These are phyloP conservation scores for Aspergillus bertholletiae DNA, from an alignment of 495 filamentous ascomycete species.

Conservation along the genomic window DNA sequence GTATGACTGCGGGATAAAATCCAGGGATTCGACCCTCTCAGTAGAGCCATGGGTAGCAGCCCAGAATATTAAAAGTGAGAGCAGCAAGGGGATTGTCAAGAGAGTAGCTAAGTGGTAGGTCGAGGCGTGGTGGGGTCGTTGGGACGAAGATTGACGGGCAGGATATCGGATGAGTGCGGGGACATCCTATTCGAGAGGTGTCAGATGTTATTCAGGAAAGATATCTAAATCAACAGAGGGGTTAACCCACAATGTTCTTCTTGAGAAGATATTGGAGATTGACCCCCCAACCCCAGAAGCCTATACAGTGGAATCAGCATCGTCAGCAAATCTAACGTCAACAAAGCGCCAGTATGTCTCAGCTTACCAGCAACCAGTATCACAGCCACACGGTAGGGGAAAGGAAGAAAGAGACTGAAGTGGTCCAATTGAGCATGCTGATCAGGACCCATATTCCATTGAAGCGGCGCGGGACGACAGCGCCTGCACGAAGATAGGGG, in stretches of 20 bases:
- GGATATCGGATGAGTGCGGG: constrained; percentile 78
- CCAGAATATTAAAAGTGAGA: constrained; percentile 82
- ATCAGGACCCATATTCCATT: constrained; percentile 73
- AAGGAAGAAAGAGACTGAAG: constrained; percentile 80
- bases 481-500: constrained; percentile 5
- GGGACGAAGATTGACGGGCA: constrained; percentile 55
- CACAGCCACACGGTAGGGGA: constrained; percentile 78
- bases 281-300: constrained; percentile 86
- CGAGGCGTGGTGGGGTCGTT: constrained; percentile 70
- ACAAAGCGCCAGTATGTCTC: background rate
- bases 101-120: constrained; percentile 78
- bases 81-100: constrained; percentile 62
- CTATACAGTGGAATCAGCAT: constrained; percentile 38
- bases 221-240: constrained; percentile 2
- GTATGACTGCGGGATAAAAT: constrained; percentile 77
- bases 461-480: constrained; percentile 21
- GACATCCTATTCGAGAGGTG: constrained; percentile 59
- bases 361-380: constrained; percentile 72
- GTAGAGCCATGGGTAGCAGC: constrained; percentile 64
- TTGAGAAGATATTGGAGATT: constrained; percentile 79
- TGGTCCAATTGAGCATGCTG: constrained; percentile 78
- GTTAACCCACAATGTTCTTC: constrained; percentile 61
- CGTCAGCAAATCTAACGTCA: background rate
- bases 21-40: constrained; percentile 64
- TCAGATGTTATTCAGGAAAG: constrained; percentile 13